Conservation (phyloP, 2,329 filamentous ascomycete species). For the Beauveria pseudobassiana region DNA sequence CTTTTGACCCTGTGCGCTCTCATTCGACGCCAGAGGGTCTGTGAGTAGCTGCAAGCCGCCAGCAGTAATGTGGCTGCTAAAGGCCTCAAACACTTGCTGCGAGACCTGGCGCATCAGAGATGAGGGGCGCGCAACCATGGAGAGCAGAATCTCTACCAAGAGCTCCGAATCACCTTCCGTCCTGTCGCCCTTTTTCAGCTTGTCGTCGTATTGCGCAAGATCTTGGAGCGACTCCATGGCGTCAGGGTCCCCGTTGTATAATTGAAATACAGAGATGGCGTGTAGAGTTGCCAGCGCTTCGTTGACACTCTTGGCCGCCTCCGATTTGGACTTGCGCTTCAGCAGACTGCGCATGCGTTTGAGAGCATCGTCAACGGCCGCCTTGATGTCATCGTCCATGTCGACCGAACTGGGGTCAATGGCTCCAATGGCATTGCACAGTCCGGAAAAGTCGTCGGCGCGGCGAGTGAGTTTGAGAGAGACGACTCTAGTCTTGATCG, state of each 20-base stretch:
- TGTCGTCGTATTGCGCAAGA: conserved; percentile 66
- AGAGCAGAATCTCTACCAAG: conserved; percentile 81
- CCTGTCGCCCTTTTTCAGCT: conserved; percentile 48
- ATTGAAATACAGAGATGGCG: conserved; percentile 74
- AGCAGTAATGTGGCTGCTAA: conserved; percentile 65
- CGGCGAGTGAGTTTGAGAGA: conserved; percentile 49
- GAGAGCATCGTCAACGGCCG: conserved; percentile 44
- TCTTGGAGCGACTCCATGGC: conserved; percentile 77
- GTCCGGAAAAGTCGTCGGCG: conserved; percentile 42
- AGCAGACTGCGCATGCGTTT: conserved; percentile 46
- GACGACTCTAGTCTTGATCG: conserved; percentile 50
- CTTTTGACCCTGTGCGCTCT: conserved; percentile 76
- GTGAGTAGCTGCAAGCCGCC: conserved; percentile 60
- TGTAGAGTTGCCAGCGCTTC: conserved; percentile 74
- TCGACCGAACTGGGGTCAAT: conserved; percentile 44
- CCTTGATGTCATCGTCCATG: conserved; percentile 48
- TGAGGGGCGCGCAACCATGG: conserved; percentile 80
- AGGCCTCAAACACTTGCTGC: conserved; percentile 79
- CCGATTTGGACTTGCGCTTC: conserved; percentile 30
- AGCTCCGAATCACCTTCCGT: conserved; percentile 58
- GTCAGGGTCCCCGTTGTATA: conserved; percentile 85
- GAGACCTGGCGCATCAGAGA: conserved; percentile 78
- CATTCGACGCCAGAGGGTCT: conserved; percentile 68
- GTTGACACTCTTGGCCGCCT: conserved; percentile 32
- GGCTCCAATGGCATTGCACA: conserved; percentile 47